Base-by-base conservation (phyloP, 2,329 filamentous ascomycete genomes). In the Monosporascus ibericus region DNA sequence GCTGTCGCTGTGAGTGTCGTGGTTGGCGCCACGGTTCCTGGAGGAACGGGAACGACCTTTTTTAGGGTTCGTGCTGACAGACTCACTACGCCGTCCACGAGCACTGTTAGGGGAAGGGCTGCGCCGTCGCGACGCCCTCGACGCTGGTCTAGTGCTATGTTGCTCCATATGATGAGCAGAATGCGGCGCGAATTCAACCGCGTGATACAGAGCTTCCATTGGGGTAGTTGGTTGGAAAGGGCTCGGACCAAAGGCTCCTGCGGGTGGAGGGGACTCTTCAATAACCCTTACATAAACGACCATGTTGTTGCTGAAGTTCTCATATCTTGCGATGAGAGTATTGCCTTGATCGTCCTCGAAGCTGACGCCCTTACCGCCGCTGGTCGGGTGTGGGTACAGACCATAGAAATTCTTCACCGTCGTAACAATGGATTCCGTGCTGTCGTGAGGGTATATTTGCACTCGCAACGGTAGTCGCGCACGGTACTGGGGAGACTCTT, bases 361-460 rank as follows among this genome's bases (percentile, higher is more conserved):
- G 73, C 90, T 95, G 66, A 99, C 87, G 60, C 94, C 92, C 68
- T 86, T 86, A 61, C 83, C 84, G 61, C 83, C 81, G 38, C 42
- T 46, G 57, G 73, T 73, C 37, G 79, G 77, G 56, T 82, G 85
- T 59, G 92, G 89, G 70, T 96, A 96, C 60, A 99, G 81, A 55
- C 94, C 94, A 68, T 96, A 97, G 75, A 97, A 97, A 77, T 96
- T 97, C 80, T 96, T 97, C 66, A 97, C 92, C 1, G 94, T 97
- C 15, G 91, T 94, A 58, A 97, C 90, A 73, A 99, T 99, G 37
- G 92, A 96, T 68, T 97, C 92, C 22, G 92, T 97, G 49, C 90
- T 92, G 75, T 99, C 94, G 71, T 97, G 92, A 47, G 90, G 90
- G 66, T 87, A 96, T 62, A 99, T 96, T 65, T 95, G 88, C 50